Evolutionary conservation across 2,329 filamentous ascomycete genomes (phyloP).

Genomic region (Colletotrichum sp.): DNA sequence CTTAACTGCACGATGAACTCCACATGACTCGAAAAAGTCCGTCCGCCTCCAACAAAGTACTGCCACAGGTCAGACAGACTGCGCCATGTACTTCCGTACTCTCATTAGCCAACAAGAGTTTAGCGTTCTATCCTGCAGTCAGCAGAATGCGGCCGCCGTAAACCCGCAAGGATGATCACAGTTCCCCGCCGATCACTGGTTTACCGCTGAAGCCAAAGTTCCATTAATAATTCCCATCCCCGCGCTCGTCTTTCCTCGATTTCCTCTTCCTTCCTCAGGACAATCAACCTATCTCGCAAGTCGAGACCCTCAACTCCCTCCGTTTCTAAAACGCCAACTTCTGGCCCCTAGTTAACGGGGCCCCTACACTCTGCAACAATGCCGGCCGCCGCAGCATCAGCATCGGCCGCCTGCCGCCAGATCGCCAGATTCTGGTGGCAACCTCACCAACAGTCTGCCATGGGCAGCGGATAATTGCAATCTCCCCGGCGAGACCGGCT

Average conservation of each 20-base stretch:
- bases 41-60: not conserved
- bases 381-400: slow-evolving; percentile 5
- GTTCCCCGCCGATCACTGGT: not conserved
- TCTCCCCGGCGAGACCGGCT: slow-evolving; percentile 8
- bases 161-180: not conserved
- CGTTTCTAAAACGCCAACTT: not conserved
- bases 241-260: not conserved
- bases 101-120: not conserved
- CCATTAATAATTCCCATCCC: not conserved
- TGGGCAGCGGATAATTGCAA: slow-evolving; percentile 11
- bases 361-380: slow-evolving; percentile 24
- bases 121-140: not conserved
- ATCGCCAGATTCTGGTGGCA: not conserved
- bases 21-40: not conserved
- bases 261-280: not conserved
- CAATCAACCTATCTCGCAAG: not conserved
- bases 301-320: not conserved
- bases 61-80: not conserved
- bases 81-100: not conserved
- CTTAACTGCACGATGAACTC: not conserved
- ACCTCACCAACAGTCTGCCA: slow-evolving; percentile 1
- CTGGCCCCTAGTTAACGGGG: slow-evolving; percentile 15
- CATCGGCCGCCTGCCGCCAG: not conserved
- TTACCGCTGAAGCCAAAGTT: not conserved
- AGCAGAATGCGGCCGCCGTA: not conserved